Evolutionary conservation across 2,329 filamentous ascomycete species (phyloP).

Genomic region (Talaromyces albobiverticillius): DNA sequence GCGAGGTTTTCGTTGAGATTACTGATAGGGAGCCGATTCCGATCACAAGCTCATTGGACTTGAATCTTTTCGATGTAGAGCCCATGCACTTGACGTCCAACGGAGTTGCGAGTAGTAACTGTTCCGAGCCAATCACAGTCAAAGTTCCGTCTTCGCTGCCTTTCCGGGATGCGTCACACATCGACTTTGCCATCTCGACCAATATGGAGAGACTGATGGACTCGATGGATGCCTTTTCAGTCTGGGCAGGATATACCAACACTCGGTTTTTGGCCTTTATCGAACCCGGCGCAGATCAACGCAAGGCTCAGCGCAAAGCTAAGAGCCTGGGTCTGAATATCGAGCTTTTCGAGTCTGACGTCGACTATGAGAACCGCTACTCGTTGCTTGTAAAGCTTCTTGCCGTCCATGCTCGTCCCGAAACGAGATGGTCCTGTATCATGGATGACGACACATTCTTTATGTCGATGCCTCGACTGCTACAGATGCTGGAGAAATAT

Average conservation of each 20-base stretch:
- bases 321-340: constrained; percentile 43
- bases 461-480: constrained; percentile 52
- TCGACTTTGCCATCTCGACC: constrained; percentile 59
- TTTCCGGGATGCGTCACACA: constrained; percentile 46
- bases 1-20: constrained; percentile 7
- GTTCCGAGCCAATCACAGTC: constrained; percentile 46
- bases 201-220: constrained; percentile 49
- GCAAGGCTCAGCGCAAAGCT: constrained; percentile 33
- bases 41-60: constrained; percentile 4
- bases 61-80: constrained; percentile 13
- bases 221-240: constrained; percentile 52
- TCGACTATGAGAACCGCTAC: constrained; percentile 50
- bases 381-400: constrained; percentile 56
- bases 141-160: constrained; percentile 45
- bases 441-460: constrained; percentile 66
- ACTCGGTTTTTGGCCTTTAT: constrained; percentile 54
- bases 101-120: constrained; percentile 23
- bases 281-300: constrained; percentile 38
- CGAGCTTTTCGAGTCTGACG: constrained; percentile 29
- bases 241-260: constrained; percentile 55
- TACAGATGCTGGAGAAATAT: constrained; percentile 46
- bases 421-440: constrained; percentile 56
- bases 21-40: constrained; percentile 8
- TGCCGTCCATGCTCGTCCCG: constrained; percentile 40
- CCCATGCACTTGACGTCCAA: background rate